Percentiles rank a stretch among this genome's conserved stretches.
These are phyloP conservation scores for Saccharomyces hybrid DNA, from an alignment of 1,139 yeast species.

Conservation along the genomic window DNA sequence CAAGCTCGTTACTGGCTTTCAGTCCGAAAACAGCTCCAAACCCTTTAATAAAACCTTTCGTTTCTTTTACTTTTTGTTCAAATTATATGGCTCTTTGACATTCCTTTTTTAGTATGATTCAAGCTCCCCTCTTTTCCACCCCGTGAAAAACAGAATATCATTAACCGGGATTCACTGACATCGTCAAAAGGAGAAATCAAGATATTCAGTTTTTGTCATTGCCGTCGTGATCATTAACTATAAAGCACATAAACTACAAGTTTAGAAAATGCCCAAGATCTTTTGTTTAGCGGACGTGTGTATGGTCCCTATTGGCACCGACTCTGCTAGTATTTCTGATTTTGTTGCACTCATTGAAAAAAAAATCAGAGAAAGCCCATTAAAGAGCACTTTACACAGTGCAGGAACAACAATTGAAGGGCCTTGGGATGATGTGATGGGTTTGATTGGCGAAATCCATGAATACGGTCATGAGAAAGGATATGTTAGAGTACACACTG, in stretches of 20 bases:
- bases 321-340: constrained; percentile 67
- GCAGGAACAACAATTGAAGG: constrained; percentile 91
- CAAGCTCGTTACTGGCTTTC: too few relatives aligned
- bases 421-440: constrained; percentile 85
- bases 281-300: constrained; percentile 78
- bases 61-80: too few relatives aligned
- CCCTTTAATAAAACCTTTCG: too few relatives aligned
- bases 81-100: background rate
- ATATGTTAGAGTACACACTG: constrained; percentile 71
- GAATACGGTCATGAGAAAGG: constrained; percentile 62
- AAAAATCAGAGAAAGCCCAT: constrained; percentile 50
- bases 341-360: constrained; percentile 66
- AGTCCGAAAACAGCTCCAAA: too few relatives aligned
- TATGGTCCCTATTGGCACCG: constrained; percentile 78
- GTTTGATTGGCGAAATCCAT: constrained; percentile 71
- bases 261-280: constrained; percentile 39
- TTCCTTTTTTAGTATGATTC: background rate
- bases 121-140: background rate
- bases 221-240: background rate
- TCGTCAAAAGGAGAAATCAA: background rate
- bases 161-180: background rate
- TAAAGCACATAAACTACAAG: background rate
- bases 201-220: background rate
- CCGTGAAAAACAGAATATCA: background rate
- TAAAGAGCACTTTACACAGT: constrained; percentile 68